These are phyloP conservation scores for Castanea sativa DNA, from an alignment of 306 rosid genomes.

Conservation along the genomic window DNA sequence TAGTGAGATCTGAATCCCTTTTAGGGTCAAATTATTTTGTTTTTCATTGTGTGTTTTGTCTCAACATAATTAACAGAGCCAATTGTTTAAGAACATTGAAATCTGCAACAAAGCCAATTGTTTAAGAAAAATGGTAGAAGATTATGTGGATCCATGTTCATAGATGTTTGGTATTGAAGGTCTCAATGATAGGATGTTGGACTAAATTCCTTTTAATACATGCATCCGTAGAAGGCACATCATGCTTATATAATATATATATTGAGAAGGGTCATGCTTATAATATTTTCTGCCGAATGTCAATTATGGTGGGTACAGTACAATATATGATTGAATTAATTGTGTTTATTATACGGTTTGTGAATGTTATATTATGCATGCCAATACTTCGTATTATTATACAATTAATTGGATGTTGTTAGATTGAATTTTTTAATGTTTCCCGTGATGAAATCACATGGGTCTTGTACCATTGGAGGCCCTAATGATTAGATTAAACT, in stretches of 20 bases:
- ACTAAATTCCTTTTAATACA: slow-evolving; percentile 33
- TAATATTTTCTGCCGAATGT: slow-evolving; percentile 20
- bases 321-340: slow-evolving; percentile 28
- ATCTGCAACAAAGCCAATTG: neutral
- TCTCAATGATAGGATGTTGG: slow-evolving; percentile 35
- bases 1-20: neutral
- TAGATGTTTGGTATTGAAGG: slow-evolving; percentile 5
- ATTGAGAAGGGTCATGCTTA: neutral
- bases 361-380: slow-evolving; percentile 39
- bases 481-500: slow-evolving; percentile 42
- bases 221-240: slow-evolving; percentile 1
- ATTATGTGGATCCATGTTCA: slow-evolving; percentile 4
- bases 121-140: neutral
- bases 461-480: slow-evolving; percentile 53
- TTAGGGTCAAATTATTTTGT: neutral
- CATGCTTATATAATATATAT: neutral
- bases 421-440: slow-evolving; percentile 17
- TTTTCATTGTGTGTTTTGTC: slow-evolving; percentile 12
- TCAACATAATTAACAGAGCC: neutral
- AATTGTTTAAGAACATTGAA: neutral
- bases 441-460: slow-evolving; percentile 65
- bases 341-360: slow-evolving; percentile 13
- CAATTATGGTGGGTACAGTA: slow-evolving; percentile 37
- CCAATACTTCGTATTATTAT: slow-evolving; percentile 38
- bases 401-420: slow-evolving; percentile 29